Evolutionary conservation across 805 yeast species (phyloP).

Genomic region (Dipodascopsis uninucleata): DNA sequence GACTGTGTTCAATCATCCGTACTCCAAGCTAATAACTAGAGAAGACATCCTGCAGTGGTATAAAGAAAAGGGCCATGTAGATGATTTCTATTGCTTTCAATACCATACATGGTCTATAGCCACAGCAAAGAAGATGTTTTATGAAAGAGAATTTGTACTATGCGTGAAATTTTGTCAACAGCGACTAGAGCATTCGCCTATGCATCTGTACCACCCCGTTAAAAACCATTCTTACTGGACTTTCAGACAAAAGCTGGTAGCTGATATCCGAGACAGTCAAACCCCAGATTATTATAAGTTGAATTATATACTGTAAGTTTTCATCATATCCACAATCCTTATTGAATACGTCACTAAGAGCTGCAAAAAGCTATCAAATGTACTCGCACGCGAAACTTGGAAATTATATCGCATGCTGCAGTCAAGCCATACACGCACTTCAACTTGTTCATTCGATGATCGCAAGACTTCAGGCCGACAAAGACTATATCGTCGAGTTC

Average conservation of each 20-base stretch:
- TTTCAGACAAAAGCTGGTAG: background rate
- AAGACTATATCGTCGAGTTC: conserved; percentile 7
- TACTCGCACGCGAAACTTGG: conserved; percentile 3
- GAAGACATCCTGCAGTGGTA: conserved; percentile 1
- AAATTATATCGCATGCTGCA: conserved; percentile 1
- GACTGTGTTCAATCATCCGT: background rate
- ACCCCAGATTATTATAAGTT: conserved; percentile 18
- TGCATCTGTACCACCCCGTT: conserved; percentile 5
- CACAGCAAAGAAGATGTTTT: conserved; percentile 2
- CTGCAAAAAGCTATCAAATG: conserved; percentile 4
- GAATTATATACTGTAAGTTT: conserved; percentile 11
- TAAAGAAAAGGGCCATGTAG: background rate
- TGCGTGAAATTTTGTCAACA: conserved; percentile 16
- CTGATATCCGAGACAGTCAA: conserved; percentile 6
- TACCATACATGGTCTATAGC: conserved; percentile 8
- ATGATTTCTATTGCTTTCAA: conserved; percentile 3
- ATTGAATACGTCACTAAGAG: background rate
- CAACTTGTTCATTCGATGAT: conserved; percentile 5
- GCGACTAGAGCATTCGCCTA: conserved; percentile 5
- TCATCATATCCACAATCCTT: too few species aligned
- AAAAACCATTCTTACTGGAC: conserved; percentile 8
- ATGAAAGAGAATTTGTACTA: background rate
- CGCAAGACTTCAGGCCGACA: conserved; percentile 4
- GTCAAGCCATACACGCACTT: conserved; percentile 12
- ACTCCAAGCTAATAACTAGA: background rate